Evolutionary conservation across 352 stramenopile genomes (phyloP), one percentile per base, ranked within the genome.

Genomic region (Globisporangium heterothallicum): DNA sequence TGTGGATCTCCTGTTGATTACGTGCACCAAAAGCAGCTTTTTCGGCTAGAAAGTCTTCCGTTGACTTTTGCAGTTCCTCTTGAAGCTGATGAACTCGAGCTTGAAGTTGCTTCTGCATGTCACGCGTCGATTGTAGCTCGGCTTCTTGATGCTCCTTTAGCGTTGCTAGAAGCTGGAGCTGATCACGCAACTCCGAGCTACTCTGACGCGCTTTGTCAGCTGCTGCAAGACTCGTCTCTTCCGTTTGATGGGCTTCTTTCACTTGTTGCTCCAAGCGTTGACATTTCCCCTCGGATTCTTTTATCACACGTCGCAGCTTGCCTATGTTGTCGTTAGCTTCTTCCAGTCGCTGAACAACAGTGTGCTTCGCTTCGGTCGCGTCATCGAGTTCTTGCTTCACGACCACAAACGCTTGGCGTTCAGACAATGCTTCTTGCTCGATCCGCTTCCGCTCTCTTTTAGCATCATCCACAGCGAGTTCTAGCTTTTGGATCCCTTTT

Each of bases 271-370:
- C 61, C 26, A 72, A 41, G 0, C 55, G 41, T 18, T 66, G 56
- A 10, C 59, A 64, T 26, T 74, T 79, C 10, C 51, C 47, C 42
- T 75, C 61, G 6, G 60, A 56, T 32, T 78, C 62, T 24, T 73
- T 71, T 16, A 87, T 69, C 30, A 89, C 60, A 42, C 56, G 64
- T 1, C 76, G 74, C 30, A 89, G 60, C 16, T 68, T 72, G 3
- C 78, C 78, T 21, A 89, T 56, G 44, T 87, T 84, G 24, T 75
- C 70, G 32, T 89, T 89, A 6, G 78, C 70, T 57, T 89, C 78
- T 64, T 85, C 74, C 3, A 89, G 53, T 9, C 78, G 70, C 30
- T 86, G 74, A 2, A 76, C 52, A 10, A 85, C 42, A 12, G 49
- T 63, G 3, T 59, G 61, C 35, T 82, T 87, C 0, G 63, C 49